A percentile compares a stretch with the other conserved stretches of the same genome.
Conservation (phyloP, 1,139 yeast species). For the Pichia sp. region DNA sequence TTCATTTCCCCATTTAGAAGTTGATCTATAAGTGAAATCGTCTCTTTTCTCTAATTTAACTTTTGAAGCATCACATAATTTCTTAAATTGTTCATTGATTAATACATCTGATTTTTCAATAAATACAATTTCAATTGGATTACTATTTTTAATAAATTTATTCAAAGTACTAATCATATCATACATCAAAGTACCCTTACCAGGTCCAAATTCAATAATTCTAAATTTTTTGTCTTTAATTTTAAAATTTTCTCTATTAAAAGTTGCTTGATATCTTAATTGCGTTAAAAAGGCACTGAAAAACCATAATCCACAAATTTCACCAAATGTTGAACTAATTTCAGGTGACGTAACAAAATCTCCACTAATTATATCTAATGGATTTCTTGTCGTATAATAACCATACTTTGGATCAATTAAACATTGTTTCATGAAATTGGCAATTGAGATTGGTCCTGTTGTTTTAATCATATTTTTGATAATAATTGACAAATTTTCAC, state of each 20-base stretch:
- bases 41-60: slow-evolving; percentile 20
- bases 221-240: slow-evolving; percentile 33
- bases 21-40: slow-evolving; percentile 36
- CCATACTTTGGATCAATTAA: slow-evolving; percentile 74
- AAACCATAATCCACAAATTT: slow-evolving; percentile 74
- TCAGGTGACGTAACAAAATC: slow-evolving; percentile 87
- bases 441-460: slow-evolving; percentile 70
- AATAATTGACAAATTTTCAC: slow-evolving; percentile 25
- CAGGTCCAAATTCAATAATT: slow-evolving; percentile 85
- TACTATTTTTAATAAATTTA: slow-evolving; percentile 32
- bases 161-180: slow-evolving; percentile 51
- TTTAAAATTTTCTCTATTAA: slow-evolving; percentile 34
- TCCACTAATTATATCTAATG: slow-evolving; percentile 54
- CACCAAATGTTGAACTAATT: slow-evolving; percentile 84
- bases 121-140: slow-evolving; percentile 42
- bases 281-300: slow-evolving; percentile 57
- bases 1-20: slow-evolving; percentile 47
- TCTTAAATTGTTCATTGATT: slow-evolving; percentile 48
- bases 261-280: slow-evolving; percentile 25
- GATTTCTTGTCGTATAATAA: slow-evolving; percentile 73
- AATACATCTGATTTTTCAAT: slow-evolving; percentile 72
- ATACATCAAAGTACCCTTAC: slow-evolving; percentile 71
- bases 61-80: slow-evolving; percentile 38
- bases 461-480: slow-evolving; percentile 52
- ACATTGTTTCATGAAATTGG: slow-evolving; percentile 78